Base-by-base conservation (phyloP, 371 early-diverging fungal species). In the Circinella umbellata region DNA sequence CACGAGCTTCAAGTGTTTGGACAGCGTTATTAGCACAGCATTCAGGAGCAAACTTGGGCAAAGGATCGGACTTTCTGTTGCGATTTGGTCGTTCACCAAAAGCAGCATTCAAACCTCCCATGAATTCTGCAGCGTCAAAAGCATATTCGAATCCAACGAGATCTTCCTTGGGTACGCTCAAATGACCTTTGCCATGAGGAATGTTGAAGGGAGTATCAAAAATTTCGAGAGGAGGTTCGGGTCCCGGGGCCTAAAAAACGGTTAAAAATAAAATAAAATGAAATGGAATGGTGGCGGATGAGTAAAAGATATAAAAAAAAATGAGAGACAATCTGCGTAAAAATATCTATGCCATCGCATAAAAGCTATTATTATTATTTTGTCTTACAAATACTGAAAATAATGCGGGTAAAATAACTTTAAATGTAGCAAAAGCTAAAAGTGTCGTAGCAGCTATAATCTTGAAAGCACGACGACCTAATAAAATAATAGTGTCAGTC, bases 41-140 rank as follows among this genome's bases (percentile, higher is more conserved):
- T 36, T 62, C 61, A 14, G 68, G 68, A 36, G 55, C 51, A 27
- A 63, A 39, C 14, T 11, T 54, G 49, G 55, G 37, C 15, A n/a
- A 13, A 13, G 0, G 49, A 46, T 46, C 60, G 15, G 51, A 4
- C 15, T n/a, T 15, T 8, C 15, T 18, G 36, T 64, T 55, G 13
- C 55, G 37, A n/a, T n/a, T n/a, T n/a, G n/a, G n/a, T 6, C 27
- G 65, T 48, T 51, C 51, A 51, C 64, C 68, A 34, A 54, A 55
- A 4, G 69, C 57, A 1, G 60, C 46, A 14, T 69, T 27, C 64
- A 69, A 47, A 15, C 37, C 39, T 9, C 49, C 47, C 55, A 69
- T 36, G 36, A 69, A 69, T 20, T 69, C 64, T 9, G 35, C 42
- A 20, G 51, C 36, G 18, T 69, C 69, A n/a, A 49, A 47, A 3